A percentile compares a stretch with the other conserved stretches of the same genome.
Conservation (phyloP, 805 yeast genomes). For the Danielozyma ontarioensis region DNA sequence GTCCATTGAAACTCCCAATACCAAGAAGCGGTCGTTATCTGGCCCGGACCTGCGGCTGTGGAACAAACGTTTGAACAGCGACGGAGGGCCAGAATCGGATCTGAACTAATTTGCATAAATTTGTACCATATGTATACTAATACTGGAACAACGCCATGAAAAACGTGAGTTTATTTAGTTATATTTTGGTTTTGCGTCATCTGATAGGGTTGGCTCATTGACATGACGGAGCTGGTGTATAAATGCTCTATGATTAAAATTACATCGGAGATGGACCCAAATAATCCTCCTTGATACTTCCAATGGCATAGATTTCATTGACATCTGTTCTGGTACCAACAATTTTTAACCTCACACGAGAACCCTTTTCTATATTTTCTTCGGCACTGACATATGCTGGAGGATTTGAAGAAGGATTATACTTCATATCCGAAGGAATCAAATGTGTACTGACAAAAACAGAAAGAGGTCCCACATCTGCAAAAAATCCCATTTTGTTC, state of each 20-base stretch:
- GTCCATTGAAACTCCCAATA: constrained; percentile 10
- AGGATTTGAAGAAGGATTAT: constrained; percentile 93
- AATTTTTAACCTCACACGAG: constrained; percentile 88
- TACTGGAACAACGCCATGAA: constrained; percentile 1
- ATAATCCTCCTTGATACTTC: constrained; percentile 96
- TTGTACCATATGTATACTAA: constrained; percentile 1
- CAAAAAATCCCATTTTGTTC: constrained; percentile 92
- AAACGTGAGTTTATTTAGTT: background rate
- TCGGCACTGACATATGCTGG: constrained; percentile 97
- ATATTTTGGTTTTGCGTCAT: background rate
- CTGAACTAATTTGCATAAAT: background rate
- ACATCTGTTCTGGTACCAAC: constrained; percentile 98
- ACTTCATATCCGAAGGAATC: constrained; percentile 90
- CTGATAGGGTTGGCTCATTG: background rate
- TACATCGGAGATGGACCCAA: constrained; percentile 69
- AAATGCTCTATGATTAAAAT: constrained; percentile 1
- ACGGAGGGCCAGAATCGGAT: background rate
- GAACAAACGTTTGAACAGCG: constrained; percentile 5
- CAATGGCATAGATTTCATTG: constrained; percentile 94
- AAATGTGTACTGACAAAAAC: constrained; percentile 93
- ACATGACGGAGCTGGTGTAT: background rate
- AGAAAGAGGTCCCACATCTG: constrained; percentile 94
- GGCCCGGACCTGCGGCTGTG: constrained; percentile 2
- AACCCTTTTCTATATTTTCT: constrained; percentile 90
- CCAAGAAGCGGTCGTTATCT: constrained; percentile 5